Base-by-base conservation (phyloP, 768 basidiomycete genomes). In the Pulveroboletus frians region DNA sequence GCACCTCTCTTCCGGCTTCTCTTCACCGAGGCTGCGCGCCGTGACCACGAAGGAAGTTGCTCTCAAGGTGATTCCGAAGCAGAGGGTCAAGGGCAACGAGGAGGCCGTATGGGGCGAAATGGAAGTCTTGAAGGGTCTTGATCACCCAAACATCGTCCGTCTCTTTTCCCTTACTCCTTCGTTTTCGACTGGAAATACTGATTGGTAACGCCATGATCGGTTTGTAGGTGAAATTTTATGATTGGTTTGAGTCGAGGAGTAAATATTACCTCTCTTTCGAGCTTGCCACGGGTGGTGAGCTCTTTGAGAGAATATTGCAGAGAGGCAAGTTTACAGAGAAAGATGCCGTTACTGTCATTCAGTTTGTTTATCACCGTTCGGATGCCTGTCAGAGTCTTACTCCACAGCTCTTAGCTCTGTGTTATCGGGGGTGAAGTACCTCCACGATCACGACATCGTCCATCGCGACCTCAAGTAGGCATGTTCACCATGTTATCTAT, bases 251-350 rank as follows among this genome's bases (percentile, higher is more conserved):
- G 63, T 92, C 88, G 9, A 76, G 92, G 54, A 78, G 84, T 14
- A 97, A 96, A 70, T 97, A 92, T 67, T 98, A 94, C 63, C 81
- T 98, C n/a, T 79, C 88, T 0, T 96, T 96, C 60, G 92, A 97
- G 67, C 85, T 98, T 9, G 95, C 93, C 0, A 77, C 82, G 1
- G 95, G 96, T 5, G 96, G 96, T 27, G 96, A 98, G 62, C 78
- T 98, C 2, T 99, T 99, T 63, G 88, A 92, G 43, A 78, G 92
- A 39, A 90, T 98, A 54, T 69, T 85, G 39, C 71, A 85, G 53
- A 80, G 77, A 52, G 96, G 96, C 13, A 94, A 88, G 60, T 97
- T 97, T 59, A 95, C 93, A 0, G 96, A 99, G 64, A 79, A 80
- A 39, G 92, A 98, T 61, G 96, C 92, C 1, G 82, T 92, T 5